A percentile compares a stretch with the other conserved stretches of the same genome.
Evolutionary conservation across 345 rosid species (phyloP).

Genomic region (Pistacia vera): DNA sequence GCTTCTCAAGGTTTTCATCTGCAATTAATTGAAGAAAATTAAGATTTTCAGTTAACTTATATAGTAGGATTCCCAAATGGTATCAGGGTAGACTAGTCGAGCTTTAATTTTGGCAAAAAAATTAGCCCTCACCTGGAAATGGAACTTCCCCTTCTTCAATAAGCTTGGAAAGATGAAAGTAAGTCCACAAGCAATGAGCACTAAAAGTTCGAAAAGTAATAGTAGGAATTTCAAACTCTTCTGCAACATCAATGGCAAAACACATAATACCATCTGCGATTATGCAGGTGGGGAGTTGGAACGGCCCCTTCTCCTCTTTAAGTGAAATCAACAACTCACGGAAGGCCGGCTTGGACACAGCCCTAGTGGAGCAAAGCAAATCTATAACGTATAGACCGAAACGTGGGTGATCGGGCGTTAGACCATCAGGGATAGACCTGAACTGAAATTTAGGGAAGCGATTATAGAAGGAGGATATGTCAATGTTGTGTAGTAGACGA

Average conservation of each 20-base stretch:
- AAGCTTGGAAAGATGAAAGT: slow-evolving; percentile 34
- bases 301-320: not conserved
- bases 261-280: slow-evolving; percentile 40
- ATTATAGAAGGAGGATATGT: slow-evolving; percentile 33
- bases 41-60: no score
- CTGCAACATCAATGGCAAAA: slow-evolving; percentile 34
- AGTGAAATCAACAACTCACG: slow-evolving; percentile 18
- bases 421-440: slow-evolving; percentile 34
- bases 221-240: slow-evolving; percentile 35
- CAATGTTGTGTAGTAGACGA: slow-evolving; percentile 24
- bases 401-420: slow-evolving; percentile 28
- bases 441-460: slow-evolving; percentile 32
- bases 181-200: slow-evolving; percentile 35
- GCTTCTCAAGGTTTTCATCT: slow-evolving; percentile 17
- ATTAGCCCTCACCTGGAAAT: slow-evolving; percentile 25
- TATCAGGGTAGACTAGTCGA: no score
- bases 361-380: slow-evolving; percentile 13
- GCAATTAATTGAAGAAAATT: not conserved
- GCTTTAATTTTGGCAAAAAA: no score
- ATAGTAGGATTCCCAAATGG: no score
- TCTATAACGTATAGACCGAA: slow-evolving; percentile 9
- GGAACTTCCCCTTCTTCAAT: slow-evolving; percentile 46
- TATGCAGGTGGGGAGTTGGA: slow-evolving; percentile 26
- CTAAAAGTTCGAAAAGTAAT: slow-evolving; percentile 33
- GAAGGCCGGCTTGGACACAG: slow-evolving; percentile 7